Percentiles rank a stretch among this genome's conserved stretches.
Conservation (phyloP, 768 basidiomycete genomes). For the Amanita brunnescens region DNA sequence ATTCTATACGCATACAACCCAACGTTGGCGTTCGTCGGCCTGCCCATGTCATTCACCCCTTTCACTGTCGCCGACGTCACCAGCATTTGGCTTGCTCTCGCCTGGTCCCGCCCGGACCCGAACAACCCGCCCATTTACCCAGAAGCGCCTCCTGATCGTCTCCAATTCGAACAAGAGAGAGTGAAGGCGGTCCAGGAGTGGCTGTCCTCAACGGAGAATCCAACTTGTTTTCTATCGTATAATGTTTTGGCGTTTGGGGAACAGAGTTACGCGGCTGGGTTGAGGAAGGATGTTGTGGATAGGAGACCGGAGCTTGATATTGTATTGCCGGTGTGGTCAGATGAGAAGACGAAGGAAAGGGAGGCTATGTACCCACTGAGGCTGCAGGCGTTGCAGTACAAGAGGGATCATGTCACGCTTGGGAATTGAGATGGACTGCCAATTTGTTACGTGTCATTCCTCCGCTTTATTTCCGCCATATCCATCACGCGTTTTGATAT, state of each 20-base stretch:
- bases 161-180: not conserved
- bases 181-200: slow-evolving; percentile 17
- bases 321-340: slow-evolving; percentile 28
- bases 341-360: slow-evolving; percentile 21
- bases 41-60: slow-evolving; percentile 34
- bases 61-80: slow-evolving; percentile 40
- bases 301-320: slow-evolving; percentile 21
- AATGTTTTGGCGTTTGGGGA: slow-evolving; percentile 27
- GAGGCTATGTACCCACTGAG: slow-evolving; percentile 29
- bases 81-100: slow-evolving; percentile 40
- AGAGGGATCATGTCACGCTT: slow-evolving; percentile 10
- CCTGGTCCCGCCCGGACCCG: slow-evolving; percentile 19
- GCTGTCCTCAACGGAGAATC: slow-evolving; percentile 14
- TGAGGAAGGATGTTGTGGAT: slow-evolving; percentile 25
- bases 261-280: slow-evolving; percentile 24
- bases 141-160: slow-evolving; percentile 11
- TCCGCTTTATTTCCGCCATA: too few relatives aligned
- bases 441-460: too few relatives aligned
- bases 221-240: slow-evolving; percentile 28
- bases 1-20: slow-evolving; percentile 39
- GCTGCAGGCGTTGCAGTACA: slow-evolving; percentile 23
- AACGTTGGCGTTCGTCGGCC: slow-evolving; percentile 37
- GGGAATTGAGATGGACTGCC: too few relatives aligned
- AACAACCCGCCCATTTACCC: slow-evolving; percentile 24
- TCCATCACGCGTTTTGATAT: too few relatives aligned